phyloP scores from a whole-genome alignment of 257 asterid genomes.

The Linaria vulgaris region DNA sequence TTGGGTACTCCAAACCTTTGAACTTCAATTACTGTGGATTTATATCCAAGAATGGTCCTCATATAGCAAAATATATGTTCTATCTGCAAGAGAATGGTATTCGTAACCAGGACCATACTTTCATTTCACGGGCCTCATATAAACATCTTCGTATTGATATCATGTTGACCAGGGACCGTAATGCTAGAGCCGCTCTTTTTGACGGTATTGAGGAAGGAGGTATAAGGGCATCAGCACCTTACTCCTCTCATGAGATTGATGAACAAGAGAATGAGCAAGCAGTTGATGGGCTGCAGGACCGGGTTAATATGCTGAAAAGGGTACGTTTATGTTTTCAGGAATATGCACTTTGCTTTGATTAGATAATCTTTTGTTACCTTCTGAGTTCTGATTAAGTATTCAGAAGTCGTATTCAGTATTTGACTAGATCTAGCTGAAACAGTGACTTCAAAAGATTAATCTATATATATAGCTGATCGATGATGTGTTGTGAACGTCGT shows the following conservation, averaged over 20 bases:
- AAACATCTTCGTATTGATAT: constrained; percentile 2
- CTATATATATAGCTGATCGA: background rate
- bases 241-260: constrained; percentile 80
- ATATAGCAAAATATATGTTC: constrained; percentile 16
- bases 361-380: background rate
- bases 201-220: constrained; percentile 99
- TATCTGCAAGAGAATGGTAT: background rate
- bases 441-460: constrained; percentile 12
- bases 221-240: constrained; percentile 76
- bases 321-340: constrained; percentile 40
- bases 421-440: constrained; percentile 11
- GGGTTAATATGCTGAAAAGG: constrained; percentile 77
- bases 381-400: background rate
- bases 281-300: constrained; percentile 78
- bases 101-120: constrained; percentile 1
- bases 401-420: background rate
- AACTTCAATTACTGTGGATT: background rate
- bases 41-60: constrained; percentile 3
- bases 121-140: background rate
- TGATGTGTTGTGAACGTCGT: constrained; percentile 6
- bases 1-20: background rate
- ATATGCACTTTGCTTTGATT: background rate
- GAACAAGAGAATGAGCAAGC: constrained; percentile 90
- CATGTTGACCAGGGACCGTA: constrained; percentile 60
- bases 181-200: constrained; percentile 74